A percentile compares a stretch with the other conserved stretches of the same genome.
Conservation (phyloP, 139 green algal species). For the Trebouxia sp. region DNA sequence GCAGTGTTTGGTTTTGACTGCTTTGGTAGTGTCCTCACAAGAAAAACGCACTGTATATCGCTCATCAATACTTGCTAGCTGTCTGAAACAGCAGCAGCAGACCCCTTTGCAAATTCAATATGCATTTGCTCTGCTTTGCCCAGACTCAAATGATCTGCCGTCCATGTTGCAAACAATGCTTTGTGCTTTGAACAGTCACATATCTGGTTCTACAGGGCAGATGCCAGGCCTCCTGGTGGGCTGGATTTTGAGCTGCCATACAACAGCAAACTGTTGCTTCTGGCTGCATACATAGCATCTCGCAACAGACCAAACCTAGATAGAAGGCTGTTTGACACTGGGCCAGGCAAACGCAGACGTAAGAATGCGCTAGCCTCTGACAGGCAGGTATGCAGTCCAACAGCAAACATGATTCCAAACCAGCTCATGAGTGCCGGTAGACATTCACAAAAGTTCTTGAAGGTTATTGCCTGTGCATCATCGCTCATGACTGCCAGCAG, state of each 20-base stretch:
- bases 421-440: not conserved
- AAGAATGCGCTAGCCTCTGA: conserved; percentile 31
- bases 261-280: conserved; percentile 52
- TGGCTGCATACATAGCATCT: conserved; percentile 61
- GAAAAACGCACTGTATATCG: too few species aligned
- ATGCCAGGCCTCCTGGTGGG: not conserved
- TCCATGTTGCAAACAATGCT: not conserved
- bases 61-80: too few species aligned
- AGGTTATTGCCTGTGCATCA: too few species aligned
- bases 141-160: too few species aligned
- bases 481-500: too few species aligned
- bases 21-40: too few species aligned
- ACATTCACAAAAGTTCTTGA: not conserved
- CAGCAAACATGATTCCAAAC: not conserved
- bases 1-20: too few species aligned
- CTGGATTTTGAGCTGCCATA: conserved; percentile 57
- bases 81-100: too few species aligned
- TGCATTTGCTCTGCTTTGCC: too few species aligned
- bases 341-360: not conserved
- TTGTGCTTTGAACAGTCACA: not conserved
- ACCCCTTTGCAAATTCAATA: too few species aligned
- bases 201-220: not conserved
- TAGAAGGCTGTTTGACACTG: conserved; percentile 51
- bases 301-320: conserved; percentile 60
- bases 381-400: conserved; percentile 36